Evolutionary conservation across 805 yeast genomes (phyloP).

Genomic region (Schwanniomyces pseudopolymorphus): DNA sequence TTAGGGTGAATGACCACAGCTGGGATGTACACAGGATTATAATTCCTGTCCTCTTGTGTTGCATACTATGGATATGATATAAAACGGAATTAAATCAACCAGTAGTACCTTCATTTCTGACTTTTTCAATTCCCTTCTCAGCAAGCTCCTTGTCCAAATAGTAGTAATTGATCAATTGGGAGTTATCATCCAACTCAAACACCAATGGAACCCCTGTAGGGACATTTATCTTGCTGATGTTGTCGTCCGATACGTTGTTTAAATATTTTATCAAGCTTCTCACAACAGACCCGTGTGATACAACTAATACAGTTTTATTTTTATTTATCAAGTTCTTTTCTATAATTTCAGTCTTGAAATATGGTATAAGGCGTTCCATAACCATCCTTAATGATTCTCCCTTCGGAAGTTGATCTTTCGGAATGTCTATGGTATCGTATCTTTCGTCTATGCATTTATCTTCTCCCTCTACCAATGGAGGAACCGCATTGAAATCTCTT

Average conservation of each 20-base stretch:
- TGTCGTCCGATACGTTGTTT: slow-evolving; percentile 33
- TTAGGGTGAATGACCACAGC: too few relatives aligned
- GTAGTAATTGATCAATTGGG: slow-evolving; percentile 27
- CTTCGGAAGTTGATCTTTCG: slow-evolving; percentile 26
- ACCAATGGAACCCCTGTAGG: slow-evolving; percentile 48
- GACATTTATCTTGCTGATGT: slow-evolving; percentile 39
- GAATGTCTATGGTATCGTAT: slow-evolving; percentile 22
- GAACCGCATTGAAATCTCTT: slow-evolving; percentile 36
- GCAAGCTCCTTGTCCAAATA: slow-evolving; percentile 44
- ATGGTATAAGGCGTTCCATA: slow-evolving; percentile 41
- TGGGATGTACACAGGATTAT: too few relatives aligned
- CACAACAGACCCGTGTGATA: slow-evolving; percentile 44
- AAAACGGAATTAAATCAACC: not conserved
- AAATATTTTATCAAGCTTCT: slow-evolving; percentile 41
- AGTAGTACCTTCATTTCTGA: slow-evolving; percentile 24
- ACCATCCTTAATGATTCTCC: slow-evolving; percentile 42
- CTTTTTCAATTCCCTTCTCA: slow-evolving; percentile 35
- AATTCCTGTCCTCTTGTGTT: not conserved
- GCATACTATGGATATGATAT: not conserved
- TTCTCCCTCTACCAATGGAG: slow-evolving; percentile 18
- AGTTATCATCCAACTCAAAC: slow-evolving; percentile 36
- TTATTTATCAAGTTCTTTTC: slow-evolving; percentile 18
- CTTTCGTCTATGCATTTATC: slow-evolving; percentile 38
- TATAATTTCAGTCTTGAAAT: slow-evolving; percentile 28
- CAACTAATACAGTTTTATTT: slow-evolving; percentile 34